Evolutionary conservation across 352 stramenopile species (phyloP).

Genomic region (Globisporangium irregulare): DNA sequence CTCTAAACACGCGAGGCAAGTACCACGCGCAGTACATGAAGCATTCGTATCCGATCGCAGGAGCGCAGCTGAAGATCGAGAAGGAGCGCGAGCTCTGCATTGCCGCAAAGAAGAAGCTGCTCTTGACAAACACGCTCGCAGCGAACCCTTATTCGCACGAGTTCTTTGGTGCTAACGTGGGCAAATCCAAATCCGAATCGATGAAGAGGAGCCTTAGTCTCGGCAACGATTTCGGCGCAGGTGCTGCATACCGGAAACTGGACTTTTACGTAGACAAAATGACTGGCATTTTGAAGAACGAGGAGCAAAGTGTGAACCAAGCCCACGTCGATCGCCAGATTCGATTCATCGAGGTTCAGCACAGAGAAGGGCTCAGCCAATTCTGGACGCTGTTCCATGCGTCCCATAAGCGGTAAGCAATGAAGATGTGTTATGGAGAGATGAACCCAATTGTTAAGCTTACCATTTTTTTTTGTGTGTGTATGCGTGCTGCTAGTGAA

Average conservation of each 20-base stretch:
- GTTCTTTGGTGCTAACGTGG: background rate
- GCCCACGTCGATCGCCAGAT: conserved; percentile 30
- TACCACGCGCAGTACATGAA: conserved; percentile 72
- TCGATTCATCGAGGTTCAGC: conserved; percentile 33
- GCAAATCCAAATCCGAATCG: background rate
- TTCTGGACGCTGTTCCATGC: conserved; percentile 61
- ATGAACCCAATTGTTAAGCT: background rate
- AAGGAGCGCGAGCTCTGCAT: conserved; percentile 56
- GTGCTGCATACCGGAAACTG: conserved; percentile 35
- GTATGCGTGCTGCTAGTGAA: conserved; percentile 32
- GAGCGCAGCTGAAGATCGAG: conserved; percentile 65
- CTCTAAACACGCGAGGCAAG: conserved; percentile 57
- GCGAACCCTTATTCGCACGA: background rate
- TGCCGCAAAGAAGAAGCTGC: conserved; percentile 63
- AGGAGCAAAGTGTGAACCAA: conserved; percentile 28
- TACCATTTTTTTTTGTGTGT: background rate
- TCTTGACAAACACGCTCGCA: conserved; percentile 29
- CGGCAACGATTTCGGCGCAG: background rate
- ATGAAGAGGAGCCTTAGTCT: conserved; percentile 15
- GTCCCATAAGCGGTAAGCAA: conserved; percentile 27
- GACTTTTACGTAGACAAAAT: conserved; percentile 51
- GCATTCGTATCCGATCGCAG: conserved; percentile 68
- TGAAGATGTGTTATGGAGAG: background rate
- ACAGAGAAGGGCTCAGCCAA: conserved; percentile 41
- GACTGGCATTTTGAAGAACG: conserved; percentile 25